Conservation (phyloP, 495 filamentous ascomycete genomes). For the Neurospora sp. region DNA sequence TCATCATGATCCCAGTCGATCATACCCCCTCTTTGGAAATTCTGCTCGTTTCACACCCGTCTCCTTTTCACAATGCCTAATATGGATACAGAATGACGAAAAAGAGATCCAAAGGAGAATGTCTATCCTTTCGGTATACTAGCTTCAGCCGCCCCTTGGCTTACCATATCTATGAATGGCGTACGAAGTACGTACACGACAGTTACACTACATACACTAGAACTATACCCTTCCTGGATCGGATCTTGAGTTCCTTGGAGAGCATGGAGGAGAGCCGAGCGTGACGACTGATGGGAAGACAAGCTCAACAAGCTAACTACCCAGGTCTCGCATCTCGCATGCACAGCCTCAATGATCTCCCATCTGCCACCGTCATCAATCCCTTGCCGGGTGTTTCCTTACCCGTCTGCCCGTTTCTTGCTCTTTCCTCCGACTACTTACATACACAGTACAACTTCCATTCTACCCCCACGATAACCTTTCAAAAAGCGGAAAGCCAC, state of each 20-base stretch:
- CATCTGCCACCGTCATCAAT: background rate
- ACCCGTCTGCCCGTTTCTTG: background rate
- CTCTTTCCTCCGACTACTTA: background rate
- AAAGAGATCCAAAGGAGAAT: background rate
- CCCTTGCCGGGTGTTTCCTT: background rate
- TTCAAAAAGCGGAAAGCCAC: background rate
- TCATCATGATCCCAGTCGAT: background rate
- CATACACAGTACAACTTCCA: background rate
- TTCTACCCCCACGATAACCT: background rate
- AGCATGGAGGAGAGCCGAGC: background rate
- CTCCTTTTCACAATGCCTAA: background rate
- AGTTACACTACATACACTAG: background rate
- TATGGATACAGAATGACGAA: background rate
- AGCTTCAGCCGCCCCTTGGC: background rate
- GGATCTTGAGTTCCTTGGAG: background rate
- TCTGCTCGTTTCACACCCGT: background rate
- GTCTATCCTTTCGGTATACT: background rate
- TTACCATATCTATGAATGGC: background rate
- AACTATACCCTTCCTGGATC: background rate
- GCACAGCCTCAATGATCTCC: background rate
- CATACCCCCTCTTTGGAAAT: background rate
- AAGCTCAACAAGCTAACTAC: background rate
- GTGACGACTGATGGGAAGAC: background rate
- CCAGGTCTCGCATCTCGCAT: background rate
- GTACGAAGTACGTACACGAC: background rate